Percentiles rank a stretch among this genome's conserved stretches.
phyloP scores from a whole-genome alignment of 768 basidiomycete genomes.

The Kwoniella heveanensis region DNA sequence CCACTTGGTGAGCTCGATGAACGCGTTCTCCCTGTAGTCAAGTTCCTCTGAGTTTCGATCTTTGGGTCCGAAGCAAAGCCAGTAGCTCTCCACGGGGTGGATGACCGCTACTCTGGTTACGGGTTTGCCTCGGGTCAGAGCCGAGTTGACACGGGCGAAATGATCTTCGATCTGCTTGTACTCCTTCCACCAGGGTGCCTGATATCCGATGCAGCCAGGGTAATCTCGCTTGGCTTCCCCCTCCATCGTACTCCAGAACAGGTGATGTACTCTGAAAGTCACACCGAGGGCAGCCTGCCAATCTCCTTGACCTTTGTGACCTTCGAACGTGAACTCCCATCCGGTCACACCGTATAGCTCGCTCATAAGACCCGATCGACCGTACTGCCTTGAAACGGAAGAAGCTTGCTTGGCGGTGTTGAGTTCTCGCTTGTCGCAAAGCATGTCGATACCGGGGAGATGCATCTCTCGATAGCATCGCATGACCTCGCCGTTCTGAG shows the following conservation, averaged over 20 bases:
- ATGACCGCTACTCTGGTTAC: slow-evolving; percentile 44
- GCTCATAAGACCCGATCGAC: slow-evolving; percentile 32
- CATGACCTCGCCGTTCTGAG: slow-evolving; percentile 38
- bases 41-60: slow-evolving; percentile 32
- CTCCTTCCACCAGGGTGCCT: slow-evolving; percentile 44
- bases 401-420: slow-evolving; percentile 44
- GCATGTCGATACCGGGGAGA: slow-evolving; percentile 46
- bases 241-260: slow-evolving; percentile 35
- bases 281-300: slow-evolving; percentile 49
- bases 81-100: slow-evolving; percentile 45
- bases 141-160: slow-evolving; percentile 38
- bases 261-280: slow-evolving; percentile 38
- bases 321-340: slow-evolving; percentile 41
- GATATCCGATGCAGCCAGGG: slow-evolving; percentile 42
- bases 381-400: slow-evolving; percentile 38
- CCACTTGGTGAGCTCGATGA: slow-evolving; percentile 41
- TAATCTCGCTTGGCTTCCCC: slow-evolving; percentile 48
- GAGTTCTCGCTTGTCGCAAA: slow-evolving; percentile 37
- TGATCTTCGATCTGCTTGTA: slow-evolving; percentile 41
- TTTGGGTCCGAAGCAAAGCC: slow-evolving; percentile 41
- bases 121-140: slow-evolving; percentile 35
- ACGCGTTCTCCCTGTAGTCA: slow-evolving; percentile 31
- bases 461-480: slow-evolving; percentile 43
- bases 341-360: slow-evolving; percentile 43
- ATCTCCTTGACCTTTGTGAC: slow-evolving; percentile 46